Evolutionary conservation across 371 early-diverging fungal genomes (phyloP), one percentile per base, ranked within the genome.

Genomic region (Mucor mucedo): DNA sequence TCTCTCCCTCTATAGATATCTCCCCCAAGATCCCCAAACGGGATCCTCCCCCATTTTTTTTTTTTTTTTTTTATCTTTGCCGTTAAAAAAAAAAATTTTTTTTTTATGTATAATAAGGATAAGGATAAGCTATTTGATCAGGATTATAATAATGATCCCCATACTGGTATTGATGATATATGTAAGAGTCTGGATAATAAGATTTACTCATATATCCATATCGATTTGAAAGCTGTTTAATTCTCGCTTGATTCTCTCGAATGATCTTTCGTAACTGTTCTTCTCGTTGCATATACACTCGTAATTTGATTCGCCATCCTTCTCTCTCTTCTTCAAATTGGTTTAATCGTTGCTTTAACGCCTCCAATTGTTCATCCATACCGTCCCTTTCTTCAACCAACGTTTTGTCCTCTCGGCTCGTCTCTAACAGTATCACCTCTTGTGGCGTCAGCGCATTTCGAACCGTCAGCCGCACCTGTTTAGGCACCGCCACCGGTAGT

Each of bases 371-470:
- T 45, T 35, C 45, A 13, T 50, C 10, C 13, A 11, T 52, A 53
- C 16, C 30, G 7, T 14, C 39, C 40, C 28, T 55, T 32, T 54
- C 47, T 49, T 60, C 66, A 14, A 65, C 55, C 28, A 65, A 41
- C 14, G 66, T 65, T 55, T 65, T 65, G 40, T 65, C 66, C 49
- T 65, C 66, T 27, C 66, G 39, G 42, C 66, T 65, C 0, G 66
- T 60, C 33, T 65, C 60, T 40, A 65, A 27, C 10, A 60, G 21
- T 52, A 55, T 6, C 7, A 14, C 0, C 32, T 57, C 39, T 40
- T 58, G 53, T 21, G 54, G 62, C 33, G 65, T 40, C n/a, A 48
- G 40, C 16, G 30, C 58, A 21, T 60, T 66, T 56, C 61, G 55
- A 40, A 59, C 55, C 1, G 56, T 60, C 4, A 65, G 42, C 7